Conservation (phyloP, 176 grass and related monocot genomes). For the Dendrocalamus sinicus region DNA sequence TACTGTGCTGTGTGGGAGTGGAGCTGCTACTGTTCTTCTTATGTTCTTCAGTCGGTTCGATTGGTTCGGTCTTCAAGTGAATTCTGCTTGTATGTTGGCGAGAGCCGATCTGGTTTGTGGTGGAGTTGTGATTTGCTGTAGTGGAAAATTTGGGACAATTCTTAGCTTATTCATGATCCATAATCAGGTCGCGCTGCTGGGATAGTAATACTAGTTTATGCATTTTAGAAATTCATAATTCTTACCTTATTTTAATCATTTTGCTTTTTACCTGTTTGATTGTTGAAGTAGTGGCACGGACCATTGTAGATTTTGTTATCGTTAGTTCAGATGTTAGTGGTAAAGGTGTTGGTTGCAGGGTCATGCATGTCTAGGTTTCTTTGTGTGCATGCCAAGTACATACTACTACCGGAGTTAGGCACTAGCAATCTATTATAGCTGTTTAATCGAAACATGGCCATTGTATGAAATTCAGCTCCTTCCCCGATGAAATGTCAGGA, state of each 20-base stretch:
- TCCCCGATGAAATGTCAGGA: background rate
- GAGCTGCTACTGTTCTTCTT: background rate
- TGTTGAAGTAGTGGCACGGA: background rate
- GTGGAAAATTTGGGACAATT: background rate
- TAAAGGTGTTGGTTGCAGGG: background rate
- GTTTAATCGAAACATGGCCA: background rate
- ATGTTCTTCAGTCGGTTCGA: background rate
- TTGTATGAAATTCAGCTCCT: background rate
- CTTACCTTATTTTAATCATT: background rate
- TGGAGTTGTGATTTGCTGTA: background rate
- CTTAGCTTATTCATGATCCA: background rate
- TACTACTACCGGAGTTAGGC: background rate
- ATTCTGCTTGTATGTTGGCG: background rate
- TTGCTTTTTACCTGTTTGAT: background rate
- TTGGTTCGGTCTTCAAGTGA: background rate
- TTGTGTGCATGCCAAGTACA: background rate
- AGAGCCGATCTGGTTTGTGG: background rate
- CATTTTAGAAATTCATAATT: background rate
- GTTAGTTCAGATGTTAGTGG: constrained; percentile 19
- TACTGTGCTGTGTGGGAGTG: background rate
- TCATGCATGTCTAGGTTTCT: background rate
- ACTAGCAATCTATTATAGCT: background rate
- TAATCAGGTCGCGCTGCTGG: too few species aligned
- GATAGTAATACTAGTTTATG: background rate
- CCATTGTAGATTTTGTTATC: background rate